A percentile compares a stretch with the other conserved stretches of the same genome.
phyloP scores from a whole-genome alignment of 768 basidiomycete genomes.

The Rhizopogon rudus region DNA sequence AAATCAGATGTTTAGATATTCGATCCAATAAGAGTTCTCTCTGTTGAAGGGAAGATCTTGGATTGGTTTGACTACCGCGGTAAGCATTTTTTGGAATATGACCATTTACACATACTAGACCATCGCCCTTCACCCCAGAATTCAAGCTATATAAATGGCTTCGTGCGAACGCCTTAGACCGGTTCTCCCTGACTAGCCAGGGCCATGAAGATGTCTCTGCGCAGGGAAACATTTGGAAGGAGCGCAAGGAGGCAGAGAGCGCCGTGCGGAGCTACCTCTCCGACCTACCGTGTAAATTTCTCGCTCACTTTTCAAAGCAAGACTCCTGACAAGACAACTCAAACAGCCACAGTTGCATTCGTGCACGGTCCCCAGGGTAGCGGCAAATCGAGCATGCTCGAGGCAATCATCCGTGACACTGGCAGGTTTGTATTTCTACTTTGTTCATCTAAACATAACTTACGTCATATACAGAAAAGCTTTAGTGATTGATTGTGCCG shows the following conservation, averaged over 20 bases:
- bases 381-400: constrained; percentile 64
- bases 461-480: constrained; percentile 42
- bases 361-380: constrained; percentile 82
- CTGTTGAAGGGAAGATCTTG: constrained; percentile 76
- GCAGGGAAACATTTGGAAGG: constrained; percentile 67
- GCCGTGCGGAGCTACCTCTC: constrained; percentile 65
- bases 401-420: constrained; percentile 44
- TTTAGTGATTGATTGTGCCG: constrained; percentile 80
- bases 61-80: constrained; percentile 82
- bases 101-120: background rate
- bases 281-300: constrained; percentile 64
- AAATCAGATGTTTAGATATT: constrained; percentile 58
- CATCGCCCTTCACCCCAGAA: constrained; percentile 36
- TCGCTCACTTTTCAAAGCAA: background rate
- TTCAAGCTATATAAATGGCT: constrained; percentile 78
- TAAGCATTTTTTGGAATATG: constrained; percentile 21
- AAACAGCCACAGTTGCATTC: constrained; percentile 66
- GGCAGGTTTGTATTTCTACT: constrained; percentile 37
- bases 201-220: constrained; percentile 11
- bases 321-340: constrained; percentile 7
- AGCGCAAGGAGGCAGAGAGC: constrained; percentile 72
- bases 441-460: background rate
- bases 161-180: constrained; percentile 52
- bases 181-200: constrained; percentile 28
- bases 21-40: constrained; percentile 83